These are phyloP conservation scores for Ganoderma meredithae DNA, from an alignment of 1,284 basidiomycete species.

Conservation along the genomic window DNA sequence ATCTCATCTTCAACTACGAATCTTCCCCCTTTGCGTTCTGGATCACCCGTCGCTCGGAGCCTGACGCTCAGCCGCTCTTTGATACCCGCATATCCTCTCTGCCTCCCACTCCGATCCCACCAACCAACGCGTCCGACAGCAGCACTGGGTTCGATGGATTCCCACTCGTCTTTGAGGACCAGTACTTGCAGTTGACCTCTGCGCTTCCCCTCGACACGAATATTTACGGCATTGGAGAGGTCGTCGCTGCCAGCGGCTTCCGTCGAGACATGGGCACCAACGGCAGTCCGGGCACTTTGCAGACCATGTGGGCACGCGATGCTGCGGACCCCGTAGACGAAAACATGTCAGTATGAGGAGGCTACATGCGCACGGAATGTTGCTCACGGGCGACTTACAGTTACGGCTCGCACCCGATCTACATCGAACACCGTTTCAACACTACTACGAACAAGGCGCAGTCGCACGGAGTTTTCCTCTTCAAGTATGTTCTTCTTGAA, in stretches of 20 bases:
- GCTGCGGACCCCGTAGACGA: constrained; percentile 62
- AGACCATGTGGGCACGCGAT: constrained; percentile 77
- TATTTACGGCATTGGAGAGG: constrained; percentile 83
- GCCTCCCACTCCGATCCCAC: constrained; percentile 60
- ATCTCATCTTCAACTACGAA: constrained; percentile 75
- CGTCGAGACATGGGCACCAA: constrained; percentile 66
- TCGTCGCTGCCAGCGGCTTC: constrained; percentile 72
- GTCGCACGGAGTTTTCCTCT: constrained; percentile 75
- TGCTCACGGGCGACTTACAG: constrained; percentile 48
- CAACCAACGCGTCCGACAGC: constrained; percentile 53
- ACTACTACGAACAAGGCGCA: constrained; percentile 53
- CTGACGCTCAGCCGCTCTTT: constrained; percentile 67
- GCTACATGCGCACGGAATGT: background rate
- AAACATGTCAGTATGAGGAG: constrained; percentile 55
- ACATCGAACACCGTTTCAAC: constrained; percentile 69
- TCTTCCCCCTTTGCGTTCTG: constrained; percentile 78
- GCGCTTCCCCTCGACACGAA: constrained; percentile 70
- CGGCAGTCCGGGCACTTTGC: constrained; percentile 64
- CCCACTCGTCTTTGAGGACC: constrained; percentile 78
- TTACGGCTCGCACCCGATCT: constrained; percentile 78
- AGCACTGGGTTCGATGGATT: constrained; percentile 63
- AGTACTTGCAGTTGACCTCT: constrained; percentile 73
- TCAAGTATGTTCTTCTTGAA: constrained; percentile 66
- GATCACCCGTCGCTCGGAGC: constrained; percentile 72
- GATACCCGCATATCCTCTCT: constrained; percentile 72